These are phyloP conservation scores for Uronychia setigera DNA, from an alignment of 73 alveolate genomes.

Conservation along the genomic window DNA sequence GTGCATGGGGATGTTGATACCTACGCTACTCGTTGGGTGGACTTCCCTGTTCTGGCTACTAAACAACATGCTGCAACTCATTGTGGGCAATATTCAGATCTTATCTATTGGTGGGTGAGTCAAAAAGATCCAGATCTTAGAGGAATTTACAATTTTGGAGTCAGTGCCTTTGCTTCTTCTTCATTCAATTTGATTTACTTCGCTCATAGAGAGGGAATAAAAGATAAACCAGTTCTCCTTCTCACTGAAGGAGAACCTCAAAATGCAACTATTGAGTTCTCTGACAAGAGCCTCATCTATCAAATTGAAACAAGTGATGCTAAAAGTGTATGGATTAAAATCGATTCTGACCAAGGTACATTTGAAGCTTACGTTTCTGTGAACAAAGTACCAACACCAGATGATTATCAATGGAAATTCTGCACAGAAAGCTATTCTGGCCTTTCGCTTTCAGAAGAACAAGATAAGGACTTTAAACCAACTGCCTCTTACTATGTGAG, in stretches of 20 bases:
- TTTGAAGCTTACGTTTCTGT: not conserved
- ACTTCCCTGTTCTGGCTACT: not conserved
- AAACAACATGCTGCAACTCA: not conserved
- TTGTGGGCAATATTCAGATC: not conserved
- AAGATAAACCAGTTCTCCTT: not conserved
- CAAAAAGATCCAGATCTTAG: not conserved
- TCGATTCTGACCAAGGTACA: not conserved
- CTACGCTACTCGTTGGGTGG: constrained; percentile 9
- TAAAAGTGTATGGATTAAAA: not conserved
- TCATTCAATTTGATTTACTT: not conserved
- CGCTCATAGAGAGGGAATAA: not conserved
- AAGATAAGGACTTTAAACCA: not conserved
- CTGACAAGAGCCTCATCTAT: not conserved
- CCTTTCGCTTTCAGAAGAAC: not conserved
- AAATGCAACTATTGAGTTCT: not conserved
- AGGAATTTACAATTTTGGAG: not conserved
- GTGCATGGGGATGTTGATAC: constrained; percentile 46
- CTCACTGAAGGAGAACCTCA: not conserved
- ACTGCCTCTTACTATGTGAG: not conserved
- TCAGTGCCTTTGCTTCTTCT: not conserved
- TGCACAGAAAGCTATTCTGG: not conserved
- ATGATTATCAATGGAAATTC: not conserved
- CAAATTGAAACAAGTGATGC: not conserved
- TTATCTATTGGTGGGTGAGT: not conserved
- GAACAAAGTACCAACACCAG: not conserved